Base-by-base conservation (phyloP, 345 rosid genomes). In the Acer campestre region DNA sequence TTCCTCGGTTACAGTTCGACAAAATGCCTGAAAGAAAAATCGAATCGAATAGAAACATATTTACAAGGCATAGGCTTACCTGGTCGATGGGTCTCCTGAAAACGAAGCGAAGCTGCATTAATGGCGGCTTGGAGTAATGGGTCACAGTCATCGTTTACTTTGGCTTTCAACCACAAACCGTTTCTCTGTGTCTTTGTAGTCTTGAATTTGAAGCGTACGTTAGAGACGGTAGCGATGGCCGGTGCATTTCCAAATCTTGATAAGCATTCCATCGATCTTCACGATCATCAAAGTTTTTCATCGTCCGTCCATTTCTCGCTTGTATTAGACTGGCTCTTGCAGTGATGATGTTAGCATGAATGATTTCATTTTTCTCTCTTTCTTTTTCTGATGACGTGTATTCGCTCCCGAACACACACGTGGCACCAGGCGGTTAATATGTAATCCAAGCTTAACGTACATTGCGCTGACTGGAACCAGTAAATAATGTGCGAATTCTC, bases 51-150 rank as follows among this genome's bases (percentile, higher is more conserved):
- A n/a, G 9, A 31, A 7, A 11, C 20, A 53, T 7, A 68, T 12
- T 18, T 10, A 74, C 38, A 61, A 18, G 18, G 7, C 42, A 20
- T 13, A 53, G 59, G 71, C 65, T 81, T 85, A 64, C 98, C 94
- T 55, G 90, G 85, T 63, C 88, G 86, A 65, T 84, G 90, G 66
- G 94, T 92, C 86, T 95, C 99, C 81, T 81, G 94, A 18, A 91
- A 88, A 72, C 99, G 97, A 73, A 92, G 89, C 59, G 94, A 88
- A 48, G 97, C 98, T 10, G 91, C 88, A 48, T 76, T 7, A 14
- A 88, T 49, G 68, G 98, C 94, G 31, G 92, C 81, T 59, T 84
- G 89, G 76, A 91, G 79, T 73, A 88, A 85, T 58, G 92, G 92
- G 83, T 91, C 94, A 42, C 70, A 74, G 25, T 86, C 94, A 18